These are phyloP conservation scores for Chaetomium olivaceum DNA, from an alignment of 2,329 filamentous ascomycete species.

Conservation along the genomic window DNA sequence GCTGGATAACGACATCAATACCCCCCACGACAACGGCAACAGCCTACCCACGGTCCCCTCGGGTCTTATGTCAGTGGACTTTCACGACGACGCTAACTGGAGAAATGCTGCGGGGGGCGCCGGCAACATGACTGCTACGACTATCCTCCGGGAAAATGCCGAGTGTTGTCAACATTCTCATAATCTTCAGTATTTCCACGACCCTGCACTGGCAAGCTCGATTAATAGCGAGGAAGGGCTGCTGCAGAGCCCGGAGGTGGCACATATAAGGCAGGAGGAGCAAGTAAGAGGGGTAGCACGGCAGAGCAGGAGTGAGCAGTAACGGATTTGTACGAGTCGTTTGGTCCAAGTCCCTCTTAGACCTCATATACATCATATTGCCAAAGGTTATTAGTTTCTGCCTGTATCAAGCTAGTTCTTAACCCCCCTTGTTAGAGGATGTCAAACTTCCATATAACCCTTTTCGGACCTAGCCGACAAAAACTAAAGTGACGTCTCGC, in stretches of 20 bases:
- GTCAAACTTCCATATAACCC: too few species aligned
- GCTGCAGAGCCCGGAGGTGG: not conserved
- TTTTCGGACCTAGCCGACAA: too few species aligned
- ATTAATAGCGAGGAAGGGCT: not conserved
- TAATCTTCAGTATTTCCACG: not conserved
- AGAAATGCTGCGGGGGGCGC: not conserved
- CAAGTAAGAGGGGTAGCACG: not conserved
- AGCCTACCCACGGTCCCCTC: not conserved
- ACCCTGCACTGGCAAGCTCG: not conserved
- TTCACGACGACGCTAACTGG: conserved; percentile 9
- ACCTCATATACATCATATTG: not conserved
- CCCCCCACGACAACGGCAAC: not conserved
- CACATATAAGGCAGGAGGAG: not conserved
- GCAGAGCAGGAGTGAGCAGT: not conserved
- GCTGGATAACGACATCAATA: not conserved
- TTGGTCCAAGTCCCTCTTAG: not conserved
- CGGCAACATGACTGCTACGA: not conserved
- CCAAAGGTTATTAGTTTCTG: not conserved
- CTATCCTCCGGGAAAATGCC: not conserved
- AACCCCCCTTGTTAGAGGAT: not conserved
- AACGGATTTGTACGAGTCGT: not conserved
- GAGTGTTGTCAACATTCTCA: not conserved
- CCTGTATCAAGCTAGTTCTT: not conserved
- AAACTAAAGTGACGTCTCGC: too few species aligned
- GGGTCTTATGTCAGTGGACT: conserved; percentile 17